These are phyloP conservation scores for Schwanniomyces occidentalis DNA, from an alignment of 805 yeast species.

Conservation along the genomic window DNA sequence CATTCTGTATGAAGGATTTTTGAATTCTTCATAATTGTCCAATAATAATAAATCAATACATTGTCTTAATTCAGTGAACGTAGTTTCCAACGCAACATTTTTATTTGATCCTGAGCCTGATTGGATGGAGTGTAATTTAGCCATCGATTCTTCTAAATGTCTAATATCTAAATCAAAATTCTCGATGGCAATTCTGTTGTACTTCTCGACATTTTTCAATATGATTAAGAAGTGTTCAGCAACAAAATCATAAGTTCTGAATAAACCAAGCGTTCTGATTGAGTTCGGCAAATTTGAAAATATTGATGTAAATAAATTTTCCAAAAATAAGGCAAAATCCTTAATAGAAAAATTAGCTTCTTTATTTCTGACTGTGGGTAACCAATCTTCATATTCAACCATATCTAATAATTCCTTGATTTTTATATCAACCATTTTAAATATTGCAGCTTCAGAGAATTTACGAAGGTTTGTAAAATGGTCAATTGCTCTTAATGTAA, in stretches of 20 bases:
- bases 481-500: constrained; percentile 49
- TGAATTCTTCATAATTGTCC: constrained; percentile 66
- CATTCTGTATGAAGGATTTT: constrained; percentile 43
- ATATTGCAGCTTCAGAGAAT: constrained; percentile 76
- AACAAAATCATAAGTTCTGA: constrained; percentile 84
- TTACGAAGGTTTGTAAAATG: constrained; percentile 61
- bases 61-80: constrained; percentile 79
- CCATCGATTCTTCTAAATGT: constrained; percentile 66
- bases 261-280: constrained; percentile 75
- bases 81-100: constrained; percentile 60
- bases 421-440: constrained; percentile 78
- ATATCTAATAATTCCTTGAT: constrained; percentile 78
- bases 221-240: constrained; percentile 67
- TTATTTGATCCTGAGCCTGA: constrained; percentile 16
- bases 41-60: constrained; percentile 68
- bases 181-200: constrained; percentile 59
- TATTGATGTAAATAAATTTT: constrained; percentile 82
- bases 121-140: constrained; percentile 28
- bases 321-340: constrained; percentile 83
- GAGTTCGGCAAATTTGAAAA: constrained; percentile 78
- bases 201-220: constrained; percentile 54
- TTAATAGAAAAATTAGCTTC: constrained; percentile 75
- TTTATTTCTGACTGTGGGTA: constrained; percentile 45
- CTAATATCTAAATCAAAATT: constrained; percentile 80
- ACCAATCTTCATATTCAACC: constrained; percentile 83